Evolutionary conservation across 257 asterid species (phyloP).

Genomic region (Ligustrum vulgare): DNA sequence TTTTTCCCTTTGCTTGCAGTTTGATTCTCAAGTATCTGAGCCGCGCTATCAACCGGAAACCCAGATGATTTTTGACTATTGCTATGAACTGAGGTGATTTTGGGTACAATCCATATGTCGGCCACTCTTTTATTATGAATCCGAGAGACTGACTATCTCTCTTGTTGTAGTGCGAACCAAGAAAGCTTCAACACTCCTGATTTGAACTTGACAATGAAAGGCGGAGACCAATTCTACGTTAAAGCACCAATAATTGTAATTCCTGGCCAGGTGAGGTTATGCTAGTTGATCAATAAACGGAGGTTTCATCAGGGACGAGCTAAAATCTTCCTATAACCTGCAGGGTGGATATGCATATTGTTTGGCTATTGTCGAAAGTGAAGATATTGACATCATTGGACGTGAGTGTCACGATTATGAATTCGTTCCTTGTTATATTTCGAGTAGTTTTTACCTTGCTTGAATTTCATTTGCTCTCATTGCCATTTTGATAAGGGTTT

Average conservation of each 20-base stretch:
- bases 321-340: constrained; percentile 23
- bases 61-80: constrained; percentile 61
- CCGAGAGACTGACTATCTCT: constrained; percentile 21
- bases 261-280: constrained; percentile 45
- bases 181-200: constrained; percentile 40
- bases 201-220: constrained; percentile 79
- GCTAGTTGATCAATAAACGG: neutral
- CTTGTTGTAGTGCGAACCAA: constrained; percentile 58
- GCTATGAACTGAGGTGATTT: constrained; percentile 66
- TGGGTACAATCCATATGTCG: neutral
- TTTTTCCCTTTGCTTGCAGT: constrained; percentile 46
- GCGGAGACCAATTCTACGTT: constrained; percentile 58
- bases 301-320: constrained; percentile 20
- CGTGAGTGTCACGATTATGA: constrained; percentile 58
- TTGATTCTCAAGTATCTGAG: constrained; percentile 54
- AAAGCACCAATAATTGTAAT: constrained; percentile 50
- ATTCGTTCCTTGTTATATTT: neutral
- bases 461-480: neutral
- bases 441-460: too few species aligned
- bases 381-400: constrained; percentile 81
- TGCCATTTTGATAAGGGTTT: neutral
- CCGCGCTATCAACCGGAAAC: constrained; percentile 51
- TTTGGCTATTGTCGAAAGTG: constrained; percentile 77
- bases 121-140: constrained; percentile 4
- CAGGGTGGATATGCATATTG: constrained; percentile 68